Base-by-base conservation (phyloP, 2,329 filamentous ascomycete species). In the Trichophyton schoenleinii region DNA sequence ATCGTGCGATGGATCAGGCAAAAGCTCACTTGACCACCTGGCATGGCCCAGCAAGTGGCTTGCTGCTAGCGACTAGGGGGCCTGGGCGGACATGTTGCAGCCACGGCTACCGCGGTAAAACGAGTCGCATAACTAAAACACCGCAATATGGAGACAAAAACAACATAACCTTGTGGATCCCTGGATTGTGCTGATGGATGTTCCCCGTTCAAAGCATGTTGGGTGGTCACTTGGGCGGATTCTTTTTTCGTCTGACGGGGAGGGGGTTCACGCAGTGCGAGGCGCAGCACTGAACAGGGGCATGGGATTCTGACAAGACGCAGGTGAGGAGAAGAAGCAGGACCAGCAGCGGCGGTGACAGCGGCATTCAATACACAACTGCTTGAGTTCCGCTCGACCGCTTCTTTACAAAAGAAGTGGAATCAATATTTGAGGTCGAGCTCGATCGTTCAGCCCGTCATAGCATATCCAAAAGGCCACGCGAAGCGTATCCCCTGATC, bases 81-180 rank as follows among this genome's bases (percentile, higher is more conserved):
- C 25, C 28, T 55, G 8, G 52, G 28, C 28, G 7, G 52, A 18
- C 25, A 36, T 11, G 52, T 31, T 34, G 31, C 31, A 55, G 15
- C 28, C 28, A 34, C 52, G 52, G 52, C 52, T 55, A 55, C 31
- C 52, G 52, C 52, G 52, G 52, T 55, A 55, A 55, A 55, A 8
- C 28, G 28, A 36, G n/a, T 55, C 52, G 52, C 52, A 55, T 34
- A n/a, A n/a, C n/a, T n/a, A 38, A 53, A 52, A 55, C 28, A 55
- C 11, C 52, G 52, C 52, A 55, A n/a, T 25, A 34, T 28, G 25
- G 31, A 36, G 52, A 20, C 31, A 38, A 36, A 53, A 13, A 31
- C 22, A 5, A 34, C 22, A n/a, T 28, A 28, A 28, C 52, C 28
- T 20, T n/a, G n/a, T 34, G 52, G 52, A 55, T 25, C 25, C 34